Base-by-base conservation (phyloP, 495 filamentous ascomycete species). In the Penicillium pancosmium region DNA sequence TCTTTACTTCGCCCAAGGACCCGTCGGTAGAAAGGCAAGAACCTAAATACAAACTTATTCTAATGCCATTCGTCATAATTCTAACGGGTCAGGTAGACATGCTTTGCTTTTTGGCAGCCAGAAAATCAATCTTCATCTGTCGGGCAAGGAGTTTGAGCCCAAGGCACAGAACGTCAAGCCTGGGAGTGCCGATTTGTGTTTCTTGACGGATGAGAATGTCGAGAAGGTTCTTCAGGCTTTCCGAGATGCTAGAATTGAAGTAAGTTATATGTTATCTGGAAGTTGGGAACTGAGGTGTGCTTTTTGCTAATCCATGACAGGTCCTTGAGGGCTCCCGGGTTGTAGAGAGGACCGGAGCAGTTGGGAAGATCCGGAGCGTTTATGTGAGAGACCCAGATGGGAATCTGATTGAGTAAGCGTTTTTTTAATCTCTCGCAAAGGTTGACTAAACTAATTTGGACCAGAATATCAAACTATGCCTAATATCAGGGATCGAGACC, bases 331-430 rank as follows among this genome's bases (percentile, higher is more conserved):
- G 77, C 13, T 72, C 73, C 5, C 61, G 74, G 31, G 69, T 83
- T 33, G 82, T 85, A 10, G 67, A 74, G 27, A 66, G 81, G 36
- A 84, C 79, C 0, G 81, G 82, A 15, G 80, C 81, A 2, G 67
- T 71, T 18, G 78, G 78, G 5, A 78, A 71, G 47, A 57, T 84
- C n/a, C 68, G 75, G 16, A 85, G 82, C 66, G 76, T 84, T 3
- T 84, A 84, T 72, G 72, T 78, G 59, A 69, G 82, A 33, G 82
- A 84, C 67, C 80, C 81, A 1, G 82, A 85, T 75, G 79, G 77
- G 16, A 85, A 85, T 68, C 68, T 85, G 31, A 76, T 85, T 52
- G 82, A 84, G 81, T 83, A 64, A 56, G 76, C 18, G 41, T 4
- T 3, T 44, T 44, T 44, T 44, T 27, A 0, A 13, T 31, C 27